These are phyloP conservation scores for Neoascochyta sp. DNA, from an alignment of 2,329 filamentous ascomycete genomes.

Conservation along the genomic window DNA sequence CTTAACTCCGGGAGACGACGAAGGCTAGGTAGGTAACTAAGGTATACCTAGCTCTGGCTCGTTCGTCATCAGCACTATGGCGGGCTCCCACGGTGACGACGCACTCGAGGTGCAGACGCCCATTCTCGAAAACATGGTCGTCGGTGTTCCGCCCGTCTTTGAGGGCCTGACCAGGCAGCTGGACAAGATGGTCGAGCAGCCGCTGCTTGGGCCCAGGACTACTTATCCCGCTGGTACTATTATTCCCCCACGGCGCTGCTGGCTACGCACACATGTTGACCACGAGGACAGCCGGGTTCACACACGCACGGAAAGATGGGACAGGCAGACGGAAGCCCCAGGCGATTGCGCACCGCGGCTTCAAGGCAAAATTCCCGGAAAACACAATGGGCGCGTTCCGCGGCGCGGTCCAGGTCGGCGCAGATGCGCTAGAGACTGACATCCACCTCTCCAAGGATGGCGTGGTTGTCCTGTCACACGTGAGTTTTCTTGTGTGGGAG, in stretches of 20 bases:
- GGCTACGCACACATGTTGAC: too few species aligned
- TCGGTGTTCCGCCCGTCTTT: slow-evolving; percentile 37
- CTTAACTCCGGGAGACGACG: too few species aligned
- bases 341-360: slow-evolving; percentile 74
- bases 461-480: slow-evolving; percentile 81
- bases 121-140: slow-evolving; percentile 36
- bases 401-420: slow-evolving; percentile 68
- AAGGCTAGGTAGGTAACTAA: too few species aligned
- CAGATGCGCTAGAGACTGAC: slow-evolving; percentile 84
- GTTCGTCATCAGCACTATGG: slow-evolving; percentile 17
- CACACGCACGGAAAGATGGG: slow-evolving; percentile 34
- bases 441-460: slow-evolving; percentile 78
- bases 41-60: too few species aligned
- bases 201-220: slow-evolving; percentile 28
- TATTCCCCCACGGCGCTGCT: too few species aligned
- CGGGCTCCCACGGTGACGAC: slow-evolving; percentile 14
- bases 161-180: slow-evolving; percentile 33
- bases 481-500: too few species aligned
- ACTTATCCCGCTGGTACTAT: slow-evolving; percentile 30
- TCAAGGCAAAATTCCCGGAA: slow-evolving; percentile 74
- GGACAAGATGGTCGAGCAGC: slow-evolving; percentile 35
- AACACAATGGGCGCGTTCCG: slow-evolving; percentile 80
- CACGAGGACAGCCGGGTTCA: slow-evolving; percentile 34
- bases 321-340: slow-evolving; percentile 55
- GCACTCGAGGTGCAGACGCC: slow-evolving; percentile 30